Conservation (phyloP, 2,329 filamentous ascomycete species). For the Metarhizium robertsii region DNA sequence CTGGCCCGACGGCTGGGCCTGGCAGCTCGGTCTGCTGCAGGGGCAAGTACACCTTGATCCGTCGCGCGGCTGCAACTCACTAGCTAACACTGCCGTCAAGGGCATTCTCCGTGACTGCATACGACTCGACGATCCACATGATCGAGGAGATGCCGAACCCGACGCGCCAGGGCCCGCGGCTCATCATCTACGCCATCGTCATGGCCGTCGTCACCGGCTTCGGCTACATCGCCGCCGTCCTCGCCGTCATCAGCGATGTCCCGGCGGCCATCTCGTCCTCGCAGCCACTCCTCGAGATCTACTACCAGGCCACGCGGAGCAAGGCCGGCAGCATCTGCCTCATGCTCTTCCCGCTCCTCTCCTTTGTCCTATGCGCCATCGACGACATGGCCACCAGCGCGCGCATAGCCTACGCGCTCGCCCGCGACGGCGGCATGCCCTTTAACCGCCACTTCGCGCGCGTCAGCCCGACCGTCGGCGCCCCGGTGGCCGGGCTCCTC, state of each 20-base stretch:
- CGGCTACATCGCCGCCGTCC: conserved; percentile 50
- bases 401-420: conserved; percentile 59
- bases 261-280: conserved; percentile 43
- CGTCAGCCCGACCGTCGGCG: conserved; percentile 49
- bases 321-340: conserved; percentile 55
- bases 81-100: background rate
- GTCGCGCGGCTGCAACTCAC: conserved; percentile 22
- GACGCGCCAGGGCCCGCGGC: conserved; percentile 48
- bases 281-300: conserved; percentile 50
- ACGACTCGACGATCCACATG: conserved; percentile 38
- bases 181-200: conserved; percentile 54
- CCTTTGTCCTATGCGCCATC: conserved; percentile 53
- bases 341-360: conserved; percentile 55
- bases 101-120: conserved; percentile 17
- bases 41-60: conserved; percentile 21
- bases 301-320: conserved; percentile 53
- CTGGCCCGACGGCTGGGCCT: conserved; percentile 58
- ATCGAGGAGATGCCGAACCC: conserved; percentile 48
- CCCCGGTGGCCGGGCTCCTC: conserved; percentile 58
- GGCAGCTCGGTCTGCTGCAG: conserved; percentile 44
- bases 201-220: conserved; percentile 55
- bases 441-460: conserved; percentile 48
- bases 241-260: conserved; percentile 54
- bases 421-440: conserved; percentile 54
- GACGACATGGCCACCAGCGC: conserved; percentile 56